Conservation (phyloP, 164 flowering plant species). For the Tetracentron sinense region DNA sequence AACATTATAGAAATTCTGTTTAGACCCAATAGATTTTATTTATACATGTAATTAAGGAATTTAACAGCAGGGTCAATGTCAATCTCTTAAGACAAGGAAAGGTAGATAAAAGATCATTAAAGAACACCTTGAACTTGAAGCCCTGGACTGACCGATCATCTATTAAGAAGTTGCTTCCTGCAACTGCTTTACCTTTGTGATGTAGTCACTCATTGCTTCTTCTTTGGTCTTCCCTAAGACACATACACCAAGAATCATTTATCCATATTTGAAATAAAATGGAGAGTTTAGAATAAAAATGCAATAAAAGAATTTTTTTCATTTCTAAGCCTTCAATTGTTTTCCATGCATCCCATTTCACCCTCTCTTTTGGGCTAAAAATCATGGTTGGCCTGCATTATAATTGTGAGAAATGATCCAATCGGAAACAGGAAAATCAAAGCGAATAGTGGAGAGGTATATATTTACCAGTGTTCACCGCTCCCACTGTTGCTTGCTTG, state of each 20-base stretch:
- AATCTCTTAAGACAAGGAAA: too few relatives aligned
- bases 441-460: not conserved
- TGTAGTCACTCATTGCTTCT: slow-evolving; percentile 46
- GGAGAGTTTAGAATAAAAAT: too few relatives aligned
- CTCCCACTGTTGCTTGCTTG: slow-evolving; percentile 50
- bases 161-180: slow-evolving; percentile 32
- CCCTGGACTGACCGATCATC: not conserved
- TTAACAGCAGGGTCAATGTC: too few relatives aligned
- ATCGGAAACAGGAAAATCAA: not conserved
- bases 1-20: too few relatives aligned
- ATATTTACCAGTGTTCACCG: slow-evolving; percentile 42
- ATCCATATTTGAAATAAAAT: too few relatives aligned
- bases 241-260: too few relatives aligned
- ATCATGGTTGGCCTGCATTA: slow-evolving; percentile 44
- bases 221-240: slow-evolving; percentile 40
- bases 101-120: too few relatives aligned
- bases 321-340: slow-evolving; percentile 36
- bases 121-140: too few relatives aligned
- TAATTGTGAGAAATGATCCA: not conserved
- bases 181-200: slow-evolving; percentile 50
- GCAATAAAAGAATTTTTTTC: not conserved
- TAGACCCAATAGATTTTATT: too few relatives aligned
- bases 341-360: slow-evolving; percentile 62
- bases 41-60: too few relatives aligned
- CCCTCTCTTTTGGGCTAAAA: slow-evolving; percentile 37